These are phyloP conservation scores for Trapa bicornis DNA, from an alignment of 345 rosid genomes.

Conservation along the genomic window DNA sequence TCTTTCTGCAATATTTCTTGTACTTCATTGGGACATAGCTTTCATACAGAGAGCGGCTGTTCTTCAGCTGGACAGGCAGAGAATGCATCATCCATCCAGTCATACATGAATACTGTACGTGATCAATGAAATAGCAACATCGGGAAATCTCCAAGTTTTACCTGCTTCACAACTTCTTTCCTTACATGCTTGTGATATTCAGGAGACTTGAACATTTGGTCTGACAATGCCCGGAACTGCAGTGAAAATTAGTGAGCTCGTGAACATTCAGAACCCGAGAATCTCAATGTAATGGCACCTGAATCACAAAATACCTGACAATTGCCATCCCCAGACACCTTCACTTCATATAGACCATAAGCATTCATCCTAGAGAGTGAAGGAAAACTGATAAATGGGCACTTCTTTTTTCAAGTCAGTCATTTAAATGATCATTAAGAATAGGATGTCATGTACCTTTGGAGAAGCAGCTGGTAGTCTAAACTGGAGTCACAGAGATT, in stretches of 20 bases:
- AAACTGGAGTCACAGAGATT: conserved; percentile 59
- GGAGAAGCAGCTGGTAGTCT: conserved; percentile 85
- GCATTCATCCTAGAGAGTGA: conserved; percentile 40
- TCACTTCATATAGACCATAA: conserved; percentile 72
- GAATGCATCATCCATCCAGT: neutral
- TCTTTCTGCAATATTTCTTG: conserved; percentile 66
- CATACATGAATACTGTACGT: neutral
- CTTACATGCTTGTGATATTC: conserved; percentile 89
- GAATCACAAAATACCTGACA: conserved; percentile 54
- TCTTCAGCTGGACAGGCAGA: conserved; percentile 54
- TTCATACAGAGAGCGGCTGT: conserved; percentile 55
- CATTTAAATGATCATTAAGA: neutral
- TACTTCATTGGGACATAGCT: conserved; percentile 92
- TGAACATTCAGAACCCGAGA: neutral
- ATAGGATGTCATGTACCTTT: conserved; percentile 34
- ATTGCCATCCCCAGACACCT: conserved; percentile 94
- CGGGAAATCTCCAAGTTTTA: conserved; percentile 7
- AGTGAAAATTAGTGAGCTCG: conserved; percentile 5
- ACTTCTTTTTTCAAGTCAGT: no score
- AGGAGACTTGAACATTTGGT: conserved; percentile 72
- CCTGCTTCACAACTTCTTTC: conserved; percentile 81
- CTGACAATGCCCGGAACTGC: conserved; percentile 96
- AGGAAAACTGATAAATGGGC: neutral
- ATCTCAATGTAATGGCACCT: neutral
- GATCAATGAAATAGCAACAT: neutral